A percentile compares a stretch with the other conserved stretches of the same genome.
phyloP scores from a whole-genome alignment of 2,329 filamentous ascomycete genomes.

The Stagonosporopsis chrysanthemi region DNA sequence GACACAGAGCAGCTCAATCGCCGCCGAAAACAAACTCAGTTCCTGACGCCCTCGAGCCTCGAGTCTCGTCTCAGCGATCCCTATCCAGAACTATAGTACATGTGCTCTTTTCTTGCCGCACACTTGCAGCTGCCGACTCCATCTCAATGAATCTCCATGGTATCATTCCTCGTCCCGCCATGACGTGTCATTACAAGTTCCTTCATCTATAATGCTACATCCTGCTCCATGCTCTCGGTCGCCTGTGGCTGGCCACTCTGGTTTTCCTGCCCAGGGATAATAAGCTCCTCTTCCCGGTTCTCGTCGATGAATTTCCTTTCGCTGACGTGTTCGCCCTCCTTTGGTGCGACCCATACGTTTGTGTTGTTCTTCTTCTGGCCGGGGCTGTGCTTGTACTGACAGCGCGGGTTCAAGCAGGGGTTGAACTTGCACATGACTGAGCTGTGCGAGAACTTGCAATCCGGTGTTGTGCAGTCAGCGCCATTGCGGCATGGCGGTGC shows the following conservation, averaged over 20 bases:
- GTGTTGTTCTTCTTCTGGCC: conserved; percentile 79
- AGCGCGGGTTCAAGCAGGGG: conserved; percentile 88
- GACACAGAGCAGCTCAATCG: conserved; percentile 26
- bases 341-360: conserved; percentile 84
- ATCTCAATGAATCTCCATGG: conserved; percentile 21
- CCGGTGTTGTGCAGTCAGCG: conserved; percentile 78
- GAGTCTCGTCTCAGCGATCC: conserved; percentile 3
- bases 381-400: conserved; percentile 87
- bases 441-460: conserved; percentile 90
- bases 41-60: conserved; percentile 6
- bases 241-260: conserved; percentile 19
- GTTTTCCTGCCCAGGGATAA: conserved; percentile 63
- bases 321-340: conserved; percentile 70
- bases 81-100: conserved; percentile 38
- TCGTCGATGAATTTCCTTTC: conserved; percentile 88
- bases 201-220: conserved; percentile 26
- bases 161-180: conserved; percentile 20
- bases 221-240: conserved; percentile 32
- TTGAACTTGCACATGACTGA: conserved; percentile 87
- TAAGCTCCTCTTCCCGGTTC: conserved; percentile 71
- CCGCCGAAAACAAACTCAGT: conserved; percentile 21
- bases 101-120: conserved; percentile 24
- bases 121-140: conserved; percentile 6
- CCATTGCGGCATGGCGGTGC: conserved; percentile 92
- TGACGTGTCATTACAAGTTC: background rate